These are phyloP conservation scores for Aspergillus cejpii DNA, from an alignment of 2,329 filamentous ascomycete genomes.

Conservation along the genomic window DNA sequence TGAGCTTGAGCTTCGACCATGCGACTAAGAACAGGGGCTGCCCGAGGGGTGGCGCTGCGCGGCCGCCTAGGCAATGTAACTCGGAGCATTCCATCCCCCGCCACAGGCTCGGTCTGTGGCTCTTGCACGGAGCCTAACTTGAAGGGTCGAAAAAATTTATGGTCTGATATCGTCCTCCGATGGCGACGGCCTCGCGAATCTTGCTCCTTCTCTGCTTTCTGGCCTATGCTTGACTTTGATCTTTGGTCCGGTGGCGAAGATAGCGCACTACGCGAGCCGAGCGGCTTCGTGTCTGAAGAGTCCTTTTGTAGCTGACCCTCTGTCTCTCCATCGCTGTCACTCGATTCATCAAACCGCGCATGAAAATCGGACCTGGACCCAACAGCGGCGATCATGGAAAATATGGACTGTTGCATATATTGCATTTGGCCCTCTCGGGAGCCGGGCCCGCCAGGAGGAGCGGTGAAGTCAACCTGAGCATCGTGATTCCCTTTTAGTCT, in stretches of 20 bases:
- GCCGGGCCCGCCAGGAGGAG: conserved; percentile 40
- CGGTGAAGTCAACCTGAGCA: conserved; percentile 55
- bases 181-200: conserved; percentile 42
- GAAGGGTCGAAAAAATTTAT: conserved; percentile 56
- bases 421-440: conserved; percentile 42
- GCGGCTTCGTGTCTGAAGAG: conserved; percentile 2
- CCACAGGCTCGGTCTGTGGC: conserved; percentile 14
- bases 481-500: conserved; percentile 54
- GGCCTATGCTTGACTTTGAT: background rate
- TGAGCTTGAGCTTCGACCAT: conserved; percentile 68
- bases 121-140: conserved; percentile 43
- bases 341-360: conserved; percentile 73
- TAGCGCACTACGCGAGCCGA: conserved; percentile 5
- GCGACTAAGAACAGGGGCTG: conserved; percentile 67
- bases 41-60: conserved; percentile 41
- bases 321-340: conserved; percentile 64
- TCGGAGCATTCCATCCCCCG: conserved; percentile 13
- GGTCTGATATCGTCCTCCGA: conserved; percentile 56
- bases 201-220: conserved; percentile 6
- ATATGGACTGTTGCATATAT: conserved; percentile 90
- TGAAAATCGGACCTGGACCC: conserved; percentile 77
- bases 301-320: conserved; percentile 23
- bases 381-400: conserved; percentile 83
- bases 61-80: conserved; percentile 20
- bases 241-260: conserved; percentile 4